Evolutionary conservation across 78 protist species (phyloP).

Genomic region (Dictyostelium citrinum): DNA sequence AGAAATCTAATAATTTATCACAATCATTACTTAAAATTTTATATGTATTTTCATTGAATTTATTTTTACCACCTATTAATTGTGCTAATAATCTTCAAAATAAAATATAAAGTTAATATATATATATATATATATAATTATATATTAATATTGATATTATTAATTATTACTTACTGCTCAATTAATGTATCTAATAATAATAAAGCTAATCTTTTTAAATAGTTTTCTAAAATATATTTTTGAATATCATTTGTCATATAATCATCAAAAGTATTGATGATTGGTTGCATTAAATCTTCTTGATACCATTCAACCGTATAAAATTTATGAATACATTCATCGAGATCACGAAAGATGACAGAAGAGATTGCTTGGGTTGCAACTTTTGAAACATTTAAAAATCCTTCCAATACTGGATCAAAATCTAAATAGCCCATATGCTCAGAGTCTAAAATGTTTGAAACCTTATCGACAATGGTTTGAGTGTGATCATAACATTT

Average conservation of each 20-base stretch:
- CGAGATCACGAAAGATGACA: slow-evolving; percentile 56
- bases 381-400: slow-evolving; percentile 35
- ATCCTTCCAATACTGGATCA: slow-evolving; percentile 65
- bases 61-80: slow-evolving; percentile 51
- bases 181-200: slow-evolving; percentile 61
- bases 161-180: slow-evolving; percentile 63
- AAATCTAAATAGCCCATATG: slow-evolving; percentile 39
- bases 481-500: slow-evolving; percentile 31
- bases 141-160: neutral
- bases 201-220: slow-evolving; percentile 53
- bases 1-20: slow-evolving; percentile 58
- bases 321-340: slow-evolving; percentile 38
- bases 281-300: slow-evolving; percentile 55
- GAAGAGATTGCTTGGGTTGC: neutral
- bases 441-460: slow-evolving; percentile 22
- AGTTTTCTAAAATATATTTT: slow-evolving; percentile 45
- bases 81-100: slow-evolving; percentile 9
- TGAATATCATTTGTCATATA: slow-evolving; percentile 57
- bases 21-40: slow-evolving; percentile 35
- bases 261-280: slow-evolving; percentile 59
- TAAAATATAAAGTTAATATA: neutral
- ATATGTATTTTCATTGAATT: slow-evolving; percentile 18
- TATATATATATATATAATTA: neutral
- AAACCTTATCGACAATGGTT: slow-evolving; percentile 38
- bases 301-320: slow-evolving; percentile 23